A percentile compares a stretch with the other conserved stretches of the same genome.
Conservation (phyloP, 306 rosid genomes). For the Quercus rubra region DNA sequence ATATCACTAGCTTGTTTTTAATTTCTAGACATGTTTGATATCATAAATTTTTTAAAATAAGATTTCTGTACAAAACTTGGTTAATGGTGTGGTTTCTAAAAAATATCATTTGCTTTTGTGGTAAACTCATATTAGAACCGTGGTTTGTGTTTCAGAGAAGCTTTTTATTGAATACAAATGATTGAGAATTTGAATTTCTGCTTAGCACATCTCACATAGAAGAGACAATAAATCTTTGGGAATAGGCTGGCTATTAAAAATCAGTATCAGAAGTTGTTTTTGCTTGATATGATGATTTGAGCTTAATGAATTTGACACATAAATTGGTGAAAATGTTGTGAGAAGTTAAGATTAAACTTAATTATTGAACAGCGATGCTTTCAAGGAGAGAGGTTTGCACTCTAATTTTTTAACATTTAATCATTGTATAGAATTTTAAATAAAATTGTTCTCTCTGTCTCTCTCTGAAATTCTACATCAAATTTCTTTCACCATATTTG, state of each 20-base stretch:
- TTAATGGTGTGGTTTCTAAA: conserved; percentile 9
- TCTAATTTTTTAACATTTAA: not conserved
- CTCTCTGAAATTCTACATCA: not conserved
- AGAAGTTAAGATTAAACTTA: not conserved
- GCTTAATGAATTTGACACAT: not conserved
- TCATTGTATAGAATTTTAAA: not conserved
- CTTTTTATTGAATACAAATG: not conserved
- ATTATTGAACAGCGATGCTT: not conserved
- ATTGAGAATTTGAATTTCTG: not conserved
- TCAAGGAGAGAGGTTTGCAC: not conserved
- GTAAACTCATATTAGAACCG: not conserved
- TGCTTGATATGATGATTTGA: not conserved
- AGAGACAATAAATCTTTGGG: not conserved
- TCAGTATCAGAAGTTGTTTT: not conserved
- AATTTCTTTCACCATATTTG: not conserved
- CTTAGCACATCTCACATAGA: not conserved
- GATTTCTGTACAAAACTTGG: not conserved
- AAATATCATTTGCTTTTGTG: not conserved
- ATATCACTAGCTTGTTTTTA: not conserved
- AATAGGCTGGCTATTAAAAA: not conserved
- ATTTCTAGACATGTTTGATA: not conserved
- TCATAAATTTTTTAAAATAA: not conserved
- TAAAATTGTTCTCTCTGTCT: not conserved
- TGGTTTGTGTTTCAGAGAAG: not conserved
- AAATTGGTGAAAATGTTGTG: not conserved